Conservation (phyloP, 2,329 filamentous ascomycete species). For the Pseudogymnoascus sp. region DNA sequence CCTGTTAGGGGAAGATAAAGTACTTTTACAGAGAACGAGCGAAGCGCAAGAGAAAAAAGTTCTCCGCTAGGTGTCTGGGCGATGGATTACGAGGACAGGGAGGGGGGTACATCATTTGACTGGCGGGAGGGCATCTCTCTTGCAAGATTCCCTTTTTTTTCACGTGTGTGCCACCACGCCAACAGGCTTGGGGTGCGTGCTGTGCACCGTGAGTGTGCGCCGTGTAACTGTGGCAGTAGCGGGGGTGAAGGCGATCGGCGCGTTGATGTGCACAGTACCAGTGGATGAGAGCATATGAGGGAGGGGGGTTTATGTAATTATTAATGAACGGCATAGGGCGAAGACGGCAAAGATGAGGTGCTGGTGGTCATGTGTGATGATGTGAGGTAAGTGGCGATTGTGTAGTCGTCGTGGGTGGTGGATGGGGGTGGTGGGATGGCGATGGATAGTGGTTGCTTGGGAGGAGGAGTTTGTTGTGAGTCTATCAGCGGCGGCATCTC, state of each 20-base stretch:
- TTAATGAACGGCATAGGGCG: not conserved
- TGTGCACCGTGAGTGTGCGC: not conserved
- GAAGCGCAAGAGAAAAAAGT: not conserved
- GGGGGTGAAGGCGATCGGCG: not conserved
- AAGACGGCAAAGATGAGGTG: constrained; percentile 9
- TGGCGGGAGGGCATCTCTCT: too few species aligned
- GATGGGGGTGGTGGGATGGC: not conserved
- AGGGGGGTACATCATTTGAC: constrained; percentile 2
- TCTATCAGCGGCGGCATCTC: not conserved
- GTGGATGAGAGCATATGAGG: not conserved
- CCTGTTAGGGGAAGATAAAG: not conserved
- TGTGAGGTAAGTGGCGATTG: constrained; percentile 11
- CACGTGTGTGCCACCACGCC: not conserved
- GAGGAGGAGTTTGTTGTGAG: not conserved
- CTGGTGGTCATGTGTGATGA: not conserved
- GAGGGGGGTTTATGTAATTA: not conserved
- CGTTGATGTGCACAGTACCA: not conserved
- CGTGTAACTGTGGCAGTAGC: not conserved
- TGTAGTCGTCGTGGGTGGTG: not conserved
- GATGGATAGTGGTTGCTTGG: not conserved
- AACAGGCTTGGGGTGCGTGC: not conserved
- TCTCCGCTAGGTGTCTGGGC: not conserved
- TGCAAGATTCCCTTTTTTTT: not conserved
- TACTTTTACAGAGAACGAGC: not conserved
- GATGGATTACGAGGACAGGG: not conserved